Evolutionary conservation across 2,329 filamentous ascomycete genomes (phyloP), one percentile per base, ranked within the genome.

Genomic region (Cyphellophora attinorum): DNA sequence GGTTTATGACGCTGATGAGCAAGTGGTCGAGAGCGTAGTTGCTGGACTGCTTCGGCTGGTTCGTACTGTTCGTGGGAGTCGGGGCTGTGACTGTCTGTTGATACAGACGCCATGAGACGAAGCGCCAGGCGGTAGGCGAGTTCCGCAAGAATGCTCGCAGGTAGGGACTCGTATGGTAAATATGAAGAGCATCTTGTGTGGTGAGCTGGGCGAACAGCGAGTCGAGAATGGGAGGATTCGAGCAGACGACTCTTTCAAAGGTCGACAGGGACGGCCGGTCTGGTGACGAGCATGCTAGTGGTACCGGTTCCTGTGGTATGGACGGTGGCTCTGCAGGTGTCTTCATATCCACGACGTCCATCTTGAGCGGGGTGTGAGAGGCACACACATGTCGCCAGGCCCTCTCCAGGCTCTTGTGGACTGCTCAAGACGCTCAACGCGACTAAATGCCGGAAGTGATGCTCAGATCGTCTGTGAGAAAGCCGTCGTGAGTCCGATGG

Each of bases 41-140:
- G 38, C 69, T 70, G 11, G 70, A 71, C 46, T 72, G 67, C 28
- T 68, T 65, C 27, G 54, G 55, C 11, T 52, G 45, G 18, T 51
- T 47, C 11, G 38, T 47, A 15, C 46, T 38, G 21, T 33, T 37
- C 12, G 38, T 42, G 15, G 51, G 40, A 23, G 51, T 55, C 12
- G 57, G 52, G 6, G 58, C 42, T 6, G 44, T 44, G 18, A 54
- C 41, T 11, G 59, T 49, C 3, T 60, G 60, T 33, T 56, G 59
- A 18, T 60, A 52, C 13, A 75, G 56, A 25, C 72, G 67, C 53
- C 76, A 77, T 10, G 72, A 76, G 17, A 76, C 61, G 39, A 70
- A 67, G 50, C 65, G 69, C 71, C 73, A 77, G 58, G 72, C 72
- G 31, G 71, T 67, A 23, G 73, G 73, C 50, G 74, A 76, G n/a